Base-by-base conservation (phyloP, 345 rosid species). In the Salix suchowensis region DNA sequence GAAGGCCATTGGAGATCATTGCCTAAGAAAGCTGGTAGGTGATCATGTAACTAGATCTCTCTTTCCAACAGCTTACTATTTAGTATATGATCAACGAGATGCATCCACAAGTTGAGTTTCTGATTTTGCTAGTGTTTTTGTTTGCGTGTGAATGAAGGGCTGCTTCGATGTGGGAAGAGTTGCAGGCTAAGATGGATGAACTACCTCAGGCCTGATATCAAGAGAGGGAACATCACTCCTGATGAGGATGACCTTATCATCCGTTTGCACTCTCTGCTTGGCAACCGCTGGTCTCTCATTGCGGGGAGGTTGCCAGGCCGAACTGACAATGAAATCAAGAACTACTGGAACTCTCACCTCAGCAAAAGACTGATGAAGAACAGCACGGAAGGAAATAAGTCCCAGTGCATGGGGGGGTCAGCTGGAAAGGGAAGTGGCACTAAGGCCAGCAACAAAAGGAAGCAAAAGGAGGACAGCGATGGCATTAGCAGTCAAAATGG, bases 171-270 rank as follows among this genome's bases (percentile, higher is more conserved):
- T 37, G 89, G 88, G 26, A 87, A 85, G 79, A 87, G 89, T 70
- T 87, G 89, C 69, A 79, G 89, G 75, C 79, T 87, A 11, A 74
- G 88, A 67, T 87, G 90, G 90, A 50, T 85, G 87, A 87, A 87
- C 75, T 87, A 87, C 75, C 85, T 85, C 23, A 67, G 90, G 30
- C 88, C 90, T 0, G 87, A 80, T 68, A 82, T 87, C 50, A 87
- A 84, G 78, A 65, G 87, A 76, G 90, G 90, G 34, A 80, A 87
- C 87, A 83, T 87, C 34, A 74, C 83, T n/a, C 65, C 84, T 14
- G 90, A 87, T 21, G 90, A 87, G 77, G 90, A 85, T 1, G 90
- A 87, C 72, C 84, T 85, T 30, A 85, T 87, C 68, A 71, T 87
- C 77, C 75, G 84, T 15, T 78, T 87, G 26, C 90, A 87, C 34